Conservation (phyloP, 257 asterid species). For the Anisodus acutangulus region DNA sequence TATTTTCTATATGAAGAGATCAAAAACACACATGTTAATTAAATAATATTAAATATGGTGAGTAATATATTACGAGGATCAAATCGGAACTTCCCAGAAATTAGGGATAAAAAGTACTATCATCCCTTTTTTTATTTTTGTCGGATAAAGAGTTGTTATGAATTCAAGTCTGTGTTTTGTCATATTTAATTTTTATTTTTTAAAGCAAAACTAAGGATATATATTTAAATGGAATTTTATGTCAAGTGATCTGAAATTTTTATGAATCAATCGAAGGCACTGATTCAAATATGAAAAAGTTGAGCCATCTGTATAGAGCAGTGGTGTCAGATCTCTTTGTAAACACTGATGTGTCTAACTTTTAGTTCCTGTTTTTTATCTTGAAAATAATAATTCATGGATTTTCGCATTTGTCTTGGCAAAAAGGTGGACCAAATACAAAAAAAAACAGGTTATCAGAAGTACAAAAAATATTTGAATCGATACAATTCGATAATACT, state of each 20-base stretch:
- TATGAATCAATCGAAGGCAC: neutral
- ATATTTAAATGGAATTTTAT: neutral
- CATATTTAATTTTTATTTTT: neutral
- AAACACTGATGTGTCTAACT: neutral
- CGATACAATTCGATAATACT: neutral
- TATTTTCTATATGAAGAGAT: neutral
- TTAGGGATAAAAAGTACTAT: neutral
- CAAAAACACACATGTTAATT: neutral
- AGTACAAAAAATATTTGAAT: neutral
- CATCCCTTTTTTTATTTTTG: neutral
- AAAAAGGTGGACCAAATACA: slow-evolving; percentile 5
- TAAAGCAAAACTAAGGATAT: neutral
- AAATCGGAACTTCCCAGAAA: no score
- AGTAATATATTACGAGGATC: no score
- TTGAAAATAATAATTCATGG: slow-evolving; percentile 25
- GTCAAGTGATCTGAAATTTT: neutral
- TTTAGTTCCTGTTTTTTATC: neutral
- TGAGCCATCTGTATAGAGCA: neutral
- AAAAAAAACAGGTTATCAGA: neutral
- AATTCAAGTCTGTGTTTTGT: neutral
- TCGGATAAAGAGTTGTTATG: neutral
- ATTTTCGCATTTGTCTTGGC: slow-evolving; percentile 23
- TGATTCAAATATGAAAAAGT: neutral
- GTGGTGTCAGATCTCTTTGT: slow-evolving; percentile 24
- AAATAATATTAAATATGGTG: neutral